phyloP scores from a whole-genome alignment of 192 early-diverging fungal genomes.

The Mortierella alpina region DNA sequence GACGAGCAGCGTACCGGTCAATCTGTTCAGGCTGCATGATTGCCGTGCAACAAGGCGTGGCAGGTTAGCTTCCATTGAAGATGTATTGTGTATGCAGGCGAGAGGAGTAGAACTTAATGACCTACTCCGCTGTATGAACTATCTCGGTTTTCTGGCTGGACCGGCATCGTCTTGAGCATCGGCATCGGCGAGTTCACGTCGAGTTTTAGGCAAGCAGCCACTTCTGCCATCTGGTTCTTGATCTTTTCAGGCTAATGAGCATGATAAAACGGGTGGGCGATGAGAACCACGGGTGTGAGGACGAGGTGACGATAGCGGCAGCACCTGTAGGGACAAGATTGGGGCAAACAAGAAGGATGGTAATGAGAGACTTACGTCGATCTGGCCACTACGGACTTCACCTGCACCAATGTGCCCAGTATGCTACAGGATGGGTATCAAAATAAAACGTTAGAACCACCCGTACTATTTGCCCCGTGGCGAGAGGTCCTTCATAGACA shows the following conservation, averaged over 20 bases:
- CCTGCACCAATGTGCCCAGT: slow-evolving; percentile 56
- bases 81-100: background rate
- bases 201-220: slow-evolving; percentile 43
- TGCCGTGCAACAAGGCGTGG: background rate
- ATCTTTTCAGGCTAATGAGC: slow-evolving; percentile 37
- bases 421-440: slow-evolving; percentile 34
- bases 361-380: slow-evolving; percentile 42
- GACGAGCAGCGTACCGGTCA: slow-evolving; percentile 26
- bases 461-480: background rate
- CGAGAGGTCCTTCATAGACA: background rate
- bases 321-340: background rate
- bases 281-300: background rate
- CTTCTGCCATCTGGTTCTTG: slow-evolving; percentile 53
- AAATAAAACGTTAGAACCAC: background rate
- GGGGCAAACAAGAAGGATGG: background rate
- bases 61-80: background rate
- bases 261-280: background rate
- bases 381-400: slow-evolving; percentile 54
- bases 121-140: slow-evolving; percentile 19
- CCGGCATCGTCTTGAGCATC: slow-evolving; percentile 40
- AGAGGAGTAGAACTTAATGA: background rate
- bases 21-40: slow-evolving; percentile 12
- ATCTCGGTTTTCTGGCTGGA: slow-evolving; percentile 38
- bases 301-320: background rate
- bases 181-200: slow-evolving; percentile 50